Evolutionary conservation across 768 basidiomycete genomes (phyloP).

Genomic region (Podaxis pistillaris): DNA sequence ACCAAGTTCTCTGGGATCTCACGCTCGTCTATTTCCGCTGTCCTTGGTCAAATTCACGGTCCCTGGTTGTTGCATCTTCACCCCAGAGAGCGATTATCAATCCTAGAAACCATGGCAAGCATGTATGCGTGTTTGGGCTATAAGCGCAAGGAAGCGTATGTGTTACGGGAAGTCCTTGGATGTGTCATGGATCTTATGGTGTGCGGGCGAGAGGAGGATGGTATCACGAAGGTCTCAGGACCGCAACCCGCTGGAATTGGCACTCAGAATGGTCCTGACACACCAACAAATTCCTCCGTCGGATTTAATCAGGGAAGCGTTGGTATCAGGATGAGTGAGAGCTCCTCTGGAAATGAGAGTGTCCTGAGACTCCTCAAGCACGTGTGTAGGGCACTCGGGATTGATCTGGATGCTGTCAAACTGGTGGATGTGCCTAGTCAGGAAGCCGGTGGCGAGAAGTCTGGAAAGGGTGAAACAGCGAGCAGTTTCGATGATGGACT

Average conservation of each 20-base stretch:
- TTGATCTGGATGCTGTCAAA: slow-evolving; percentile 73
- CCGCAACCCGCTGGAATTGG: slow-evolving; percentile 44
- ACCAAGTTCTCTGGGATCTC: slow-evolving; percentile 68
- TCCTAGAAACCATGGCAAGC: slow-evolving; percentile 69
- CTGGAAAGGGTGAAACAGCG: slow-evolving; percentile 28
- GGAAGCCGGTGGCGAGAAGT: slow-evolving; percentile 8
- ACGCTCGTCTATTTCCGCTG: slow-evolving; percentile 61
- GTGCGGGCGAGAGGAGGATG: slow-evolving; percentile 77
- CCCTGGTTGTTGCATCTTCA: slow-evolving; percentile 86
- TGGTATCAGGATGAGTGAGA: slow-evolving; percentile 72
- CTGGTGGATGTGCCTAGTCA: slow-evolving; percentile 33
- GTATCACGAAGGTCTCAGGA: slow-evolving; percentile 41
- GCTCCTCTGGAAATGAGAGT: slow-evolving; percentile 77
- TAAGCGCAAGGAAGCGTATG: slow-evolving; percentile 82
- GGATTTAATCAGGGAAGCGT: slow-evolving; percentile 48
- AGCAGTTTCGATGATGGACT: slow-evolving; percentile 30
- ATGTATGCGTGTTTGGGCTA: slow-evolving; percentile 83
- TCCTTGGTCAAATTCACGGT: slow-evolving; percentile 75
- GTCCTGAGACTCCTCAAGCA: slow-evolving; percentile 73
- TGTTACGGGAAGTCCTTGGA: slow-evolving; percentile 83
- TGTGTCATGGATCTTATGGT: slow-evolving; percentile 84
- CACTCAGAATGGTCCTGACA: slow-evolving; percentile 42
- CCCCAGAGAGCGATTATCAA: slow-evolving; percentile 67
- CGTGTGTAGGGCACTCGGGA: slow-evolving; percentile 76
- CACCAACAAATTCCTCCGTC: slow-evolving; percentile 20